These are phyloP conservation scores for Yarrowia sp. DNA, from an alignment of 805 yeast species.

Conservation along the genomic window DNA sequence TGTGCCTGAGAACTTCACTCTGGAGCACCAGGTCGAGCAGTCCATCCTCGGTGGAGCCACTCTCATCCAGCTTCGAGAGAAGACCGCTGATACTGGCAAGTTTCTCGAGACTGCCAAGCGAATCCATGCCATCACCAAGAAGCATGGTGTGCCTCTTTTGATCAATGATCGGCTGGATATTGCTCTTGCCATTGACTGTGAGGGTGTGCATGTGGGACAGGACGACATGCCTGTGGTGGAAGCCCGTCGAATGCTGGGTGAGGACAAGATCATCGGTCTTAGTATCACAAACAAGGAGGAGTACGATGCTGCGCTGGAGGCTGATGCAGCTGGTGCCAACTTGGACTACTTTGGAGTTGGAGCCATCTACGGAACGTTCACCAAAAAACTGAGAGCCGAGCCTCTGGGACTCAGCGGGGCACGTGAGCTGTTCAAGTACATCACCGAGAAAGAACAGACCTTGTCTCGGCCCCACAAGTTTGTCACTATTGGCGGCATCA, in stretches of 20 bases:
- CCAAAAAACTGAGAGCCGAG: conserved; percentile 64
- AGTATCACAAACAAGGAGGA: conserved; percentile 70
- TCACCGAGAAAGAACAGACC: conserved; percentile 50
- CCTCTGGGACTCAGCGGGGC: conserved; percentile 79
- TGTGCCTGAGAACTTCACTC: conserved; percentile 65
- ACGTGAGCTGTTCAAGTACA: conserved; percentile 58
- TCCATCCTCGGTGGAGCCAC: conserved; percentile 79
- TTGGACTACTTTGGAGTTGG: conserved; percentile 89
- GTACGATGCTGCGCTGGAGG: conserved; percentile 55
- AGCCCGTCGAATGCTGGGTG: conserved; percentile 68
- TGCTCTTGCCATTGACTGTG: conserved; percentile 87
- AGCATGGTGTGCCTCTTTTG: conserved; percentile 71
- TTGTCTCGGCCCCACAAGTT: conserved; percentile 55
- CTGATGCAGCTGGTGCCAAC: conserved; percentile 42
- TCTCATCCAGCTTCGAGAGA: conserved; percentile 83
- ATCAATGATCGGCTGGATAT: conserved; percentile 89
- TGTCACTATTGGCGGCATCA: conserved; percentile 85
- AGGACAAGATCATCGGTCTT: conserved; percentile 78
- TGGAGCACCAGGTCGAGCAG: conserved; percentile 64
- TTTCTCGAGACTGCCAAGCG: conserved; percentile 67
- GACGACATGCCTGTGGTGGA: conserved; percentile 73
- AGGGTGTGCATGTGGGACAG: conserved; percentile 93
- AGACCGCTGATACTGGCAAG: conserved; percentile 67
- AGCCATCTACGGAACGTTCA: conserved; percentile 73
- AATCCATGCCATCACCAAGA: conserved; percentile 67